phyloP scores from a whole-genome alignment of 129 eudicot genomes.

The Kitagawia praeruptora region DNA sequence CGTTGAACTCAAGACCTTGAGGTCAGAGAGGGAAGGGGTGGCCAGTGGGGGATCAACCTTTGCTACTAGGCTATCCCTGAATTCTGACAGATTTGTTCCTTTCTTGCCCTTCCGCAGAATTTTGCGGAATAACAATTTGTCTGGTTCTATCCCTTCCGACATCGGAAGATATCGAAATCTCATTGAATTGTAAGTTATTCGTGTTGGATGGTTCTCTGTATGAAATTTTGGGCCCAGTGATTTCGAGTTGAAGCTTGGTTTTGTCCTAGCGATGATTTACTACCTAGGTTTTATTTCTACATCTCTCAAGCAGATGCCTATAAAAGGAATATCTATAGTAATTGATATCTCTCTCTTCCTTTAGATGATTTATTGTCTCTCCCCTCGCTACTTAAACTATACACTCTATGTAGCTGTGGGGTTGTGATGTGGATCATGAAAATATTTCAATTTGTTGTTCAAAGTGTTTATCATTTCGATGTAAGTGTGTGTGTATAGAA shows the following conservation, averaged over 20 bases:
- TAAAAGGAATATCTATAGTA: background rate
- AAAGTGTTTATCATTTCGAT: too few species aligned
- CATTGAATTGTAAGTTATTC: conserved; percentile 47
- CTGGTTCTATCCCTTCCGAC: conserved; percentile 59
- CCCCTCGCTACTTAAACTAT: too few species aligned
- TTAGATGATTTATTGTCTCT: too few species aligned
- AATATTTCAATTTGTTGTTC: too few species aligned
- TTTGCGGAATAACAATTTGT: conserved; percentile 59
- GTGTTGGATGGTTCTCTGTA: background rate
- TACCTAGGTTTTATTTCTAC: conserved; percentile 31
- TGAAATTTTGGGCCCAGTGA: too few species aligned
- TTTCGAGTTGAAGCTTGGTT: background rate
- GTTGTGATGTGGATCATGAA: too few species aligned
- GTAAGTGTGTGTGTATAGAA: too few species aligned
- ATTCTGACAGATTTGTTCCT: conserved; percentile 1
- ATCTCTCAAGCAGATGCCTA: background rate
- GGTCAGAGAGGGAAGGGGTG: background rate
- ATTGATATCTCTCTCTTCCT: background rate
- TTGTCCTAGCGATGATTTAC: background rate
- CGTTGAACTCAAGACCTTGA: background rate
- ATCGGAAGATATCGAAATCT: conserved; percentile 42
- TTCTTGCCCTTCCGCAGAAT: conserved; percentile 27
- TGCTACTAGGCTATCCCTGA: background rate
- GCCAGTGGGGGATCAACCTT: background rate
- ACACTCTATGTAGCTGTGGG: too few species aligned